Conservation (phyloP, 2,329 filamentous ascomycete genomes). For the Talaromyces verruculosus region DNA sequence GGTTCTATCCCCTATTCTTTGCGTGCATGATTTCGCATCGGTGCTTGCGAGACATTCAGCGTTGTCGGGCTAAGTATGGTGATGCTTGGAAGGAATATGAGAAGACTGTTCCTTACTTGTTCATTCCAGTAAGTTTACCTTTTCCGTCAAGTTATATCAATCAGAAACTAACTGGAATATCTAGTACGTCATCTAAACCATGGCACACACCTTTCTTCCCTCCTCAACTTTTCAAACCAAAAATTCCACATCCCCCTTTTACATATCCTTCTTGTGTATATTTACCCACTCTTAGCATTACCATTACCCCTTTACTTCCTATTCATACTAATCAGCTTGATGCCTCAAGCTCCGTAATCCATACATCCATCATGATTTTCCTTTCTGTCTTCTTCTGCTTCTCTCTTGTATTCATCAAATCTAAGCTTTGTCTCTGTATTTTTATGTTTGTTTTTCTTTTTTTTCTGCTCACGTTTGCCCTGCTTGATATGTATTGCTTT, state of each 20-base stretch:
- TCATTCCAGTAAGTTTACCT: slow-evolving; percentile 64
- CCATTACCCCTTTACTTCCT: neutral
- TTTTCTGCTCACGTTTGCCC: neutral
- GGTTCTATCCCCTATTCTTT: slow-evolving; percentile 88
- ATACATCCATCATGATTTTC: neutral
- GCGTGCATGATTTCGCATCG: slow-evolving; percentile 76
- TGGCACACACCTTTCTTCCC: neutral
- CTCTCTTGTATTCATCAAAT: neutral
- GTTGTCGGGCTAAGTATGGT: slow-evolving; percentile 76
- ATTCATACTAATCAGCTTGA: neutral
- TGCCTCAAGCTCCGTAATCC: neutral
- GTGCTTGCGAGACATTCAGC: slow-evolving; percentile 70
- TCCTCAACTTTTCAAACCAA: neutral
- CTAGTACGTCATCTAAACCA: slow-evolving; percentile 3
- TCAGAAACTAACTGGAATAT: neutral
- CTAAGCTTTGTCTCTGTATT: neutral
- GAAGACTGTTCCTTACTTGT: slow-evolving; percentile 75
- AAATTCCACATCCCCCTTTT: neutral
- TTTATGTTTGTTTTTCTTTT: neutral
- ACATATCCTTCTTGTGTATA: slow-evolving; percentile 11
- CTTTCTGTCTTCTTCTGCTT: neutral
- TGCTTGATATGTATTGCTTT: neutral
- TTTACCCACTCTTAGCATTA: neutral
- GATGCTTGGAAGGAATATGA: slow-evolving; percentile 81
- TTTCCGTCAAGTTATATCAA: neutral